Base-by-base conservation (phyloP, 768 basidiomycete genomes). In the Lyophyllum semitale region DNA sequence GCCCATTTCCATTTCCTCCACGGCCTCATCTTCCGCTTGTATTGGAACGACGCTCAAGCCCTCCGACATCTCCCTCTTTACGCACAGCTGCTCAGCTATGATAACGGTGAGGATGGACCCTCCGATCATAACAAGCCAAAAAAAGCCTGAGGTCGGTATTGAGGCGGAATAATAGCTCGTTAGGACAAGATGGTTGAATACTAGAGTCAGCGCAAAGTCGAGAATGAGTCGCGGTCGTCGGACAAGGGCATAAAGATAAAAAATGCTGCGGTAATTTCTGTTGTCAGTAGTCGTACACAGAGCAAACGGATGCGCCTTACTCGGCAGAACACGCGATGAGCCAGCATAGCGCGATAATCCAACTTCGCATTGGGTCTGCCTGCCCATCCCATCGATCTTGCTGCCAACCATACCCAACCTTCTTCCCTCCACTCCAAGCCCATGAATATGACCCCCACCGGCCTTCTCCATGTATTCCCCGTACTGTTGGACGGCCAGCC, bases 211-310 rank as follows among this genome's bases (percentile, higher is more conserved):
- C 8, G 93, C 80, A 72, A 97, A 97, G 74, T 99, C 97, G 62
- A 99, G 87, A 66, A 98, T 89, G 63, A 96, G 82, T 20, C 96
- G 91, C 33, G 97, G 97, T 44, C 93, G 83, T 44, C 94, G 88
- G 68, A 99, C 80, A 65, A 99, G 79, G 58, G 82, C 80, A 72
- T 92, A 98, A 8, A 98, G 78, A 67, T 88, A 95, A 66, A 88
- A 88, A 51, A 96, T 79, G 63, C 79, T 79, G 58, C 42, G 53
- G 41, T 52, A 53, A 44, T 9, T 8, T 38, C 4, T 77, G 56
- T 44, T 42, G 50, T 26, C 4, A 47, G 43, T 17, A 7, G 51
- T 29, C 42, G 17, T 22, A 12, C 23, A 22, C 51, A 37, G 59
- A 8, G 51, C 26, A 46, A 22, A 46, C 43, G 48, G 48, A n/a